Evolutionary conservation across 129 eudicot genomes (phyloP).

Genomic region (Solidago caesia): DNA sequence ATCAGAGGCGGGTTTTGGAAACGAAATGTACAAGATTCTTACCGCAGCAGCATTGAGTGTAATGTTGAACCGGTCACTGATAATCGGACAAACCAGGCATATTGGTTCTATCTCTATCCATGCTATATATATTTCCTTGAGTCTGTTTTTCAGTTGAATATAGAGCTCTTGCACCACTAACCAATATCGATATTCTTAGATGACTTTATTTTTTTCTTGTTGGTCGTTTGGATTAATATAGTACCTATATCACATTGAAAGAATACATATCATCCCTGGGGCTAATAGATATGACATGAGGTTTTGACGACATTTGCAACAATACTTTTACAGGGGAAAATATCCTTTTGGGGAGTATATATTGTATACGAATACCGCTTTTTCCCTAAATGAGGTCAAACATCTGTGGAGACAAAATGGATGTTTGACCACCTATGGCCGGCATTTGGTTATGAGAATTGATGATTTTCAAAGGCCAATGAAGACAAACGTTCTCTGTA

Average conservation of each 20-base stretch:
- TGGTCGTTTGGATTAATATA: constrained; percentile 1
- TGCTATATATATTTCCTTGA: constrained; percentile 39
- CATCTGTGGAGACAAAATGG: constrained; percentile 80
- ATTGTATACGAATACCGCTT: constrained; percentile 54
- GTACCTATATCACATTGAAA: neutral
- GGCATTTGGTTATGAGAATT: constrained; percentile 65
- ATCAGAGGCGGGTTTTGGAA: constrained; percentile 94
- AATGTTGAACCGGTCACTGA: constrained; percentile 86
- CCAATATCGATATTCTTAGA: neutral
- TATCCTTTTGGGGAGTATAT: constrained; percentile 88
- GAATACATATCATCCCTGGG: neutral
- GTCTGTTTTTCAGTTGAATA: neutral
- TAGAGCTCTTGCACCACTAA: constrained; percentile 1
- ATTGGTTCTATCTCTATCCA: constrained; percentile 94
- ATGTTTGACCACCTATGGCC: constrained; percentile 66
- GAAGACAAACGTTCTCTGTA: constrained; percentile 61
- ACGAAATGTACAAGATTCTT: constrained; percentile 88
- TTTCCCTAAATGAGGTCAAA: constrained; percentile 75
- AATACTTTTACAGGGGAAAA: constrained; percentile 55
- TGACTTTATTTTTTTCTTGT: constrained; percentile 10
- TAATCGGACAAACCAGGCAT: constrained; percentile 99
- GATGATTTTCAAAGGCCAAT: constrained; percentile 90
- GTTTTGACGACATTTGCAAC: neutral
- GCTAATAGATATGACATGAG: neutral
- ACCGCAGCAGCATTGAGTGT: constrained; percentile 84